A percentile compares a stretch with the other conserved stretches of the same genome.
phyloP scores from a whole-genome alignment of 129 eudicot genomes.

The Ambrosia trifida region DNA sequence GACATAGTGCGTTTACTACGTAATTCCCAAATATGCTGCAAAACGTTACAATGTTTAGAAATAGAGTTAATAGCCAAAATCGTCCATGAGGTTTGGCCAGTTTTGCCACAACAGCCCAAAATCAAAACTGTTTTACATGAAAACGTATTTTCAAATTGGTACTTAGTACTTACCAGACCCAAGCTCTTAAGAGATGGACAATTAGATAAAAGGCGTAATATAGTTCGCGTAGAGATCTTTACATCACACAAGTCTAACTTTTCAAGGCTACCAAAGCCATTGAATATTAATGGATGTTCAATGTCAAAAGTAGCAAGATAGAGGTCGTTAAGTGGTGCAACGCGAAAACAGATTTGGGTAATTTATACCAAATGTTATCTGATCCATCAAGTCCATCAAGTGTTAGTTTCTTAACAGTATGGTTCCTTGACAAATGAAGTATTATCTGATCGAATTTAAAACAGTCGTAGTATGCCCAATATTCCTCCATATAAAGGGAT shows the following conservation, averaged over 20 bases:
- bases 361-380: not conserved
- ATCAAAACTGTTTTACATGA: too few relatives aligned
- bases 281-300: not conserved
- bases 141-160: not conserved
- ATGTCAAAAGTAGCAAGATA: not conserved
- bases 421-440: too few relatives aligned
- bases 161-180: constrained; percentile 2
- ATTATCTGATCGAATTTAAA: too few relatives aligned
- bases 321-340: constrained; percentile 10
- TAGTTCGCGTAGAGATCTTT: not conserved
- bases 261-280: constrained; percentile 13
- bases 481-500: not conserved
- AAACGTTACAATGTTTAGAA: not conserved
- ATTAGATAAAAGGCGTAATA: not conserved
- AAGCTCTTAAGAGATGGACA: constrained; percentile 2
- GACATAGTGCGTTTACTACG: not conserved
- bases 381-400: not conserved
- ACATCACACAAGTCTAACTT: not conserved
- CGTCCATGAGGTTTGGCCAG: too few relatives aligned
- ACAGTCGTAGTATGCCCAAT: too few relatives aligned
- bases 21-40: not conserved
- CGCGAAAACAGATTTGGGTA: constrained; percentile 11
- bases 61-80: too few relatives aligned
- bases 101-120: too few relatives aligned
- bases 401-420: not conserved